Evolutionary conservation across 1,139 yeast species (phyloP).

Genomic region (Suhomyces kunorum): DNA sequence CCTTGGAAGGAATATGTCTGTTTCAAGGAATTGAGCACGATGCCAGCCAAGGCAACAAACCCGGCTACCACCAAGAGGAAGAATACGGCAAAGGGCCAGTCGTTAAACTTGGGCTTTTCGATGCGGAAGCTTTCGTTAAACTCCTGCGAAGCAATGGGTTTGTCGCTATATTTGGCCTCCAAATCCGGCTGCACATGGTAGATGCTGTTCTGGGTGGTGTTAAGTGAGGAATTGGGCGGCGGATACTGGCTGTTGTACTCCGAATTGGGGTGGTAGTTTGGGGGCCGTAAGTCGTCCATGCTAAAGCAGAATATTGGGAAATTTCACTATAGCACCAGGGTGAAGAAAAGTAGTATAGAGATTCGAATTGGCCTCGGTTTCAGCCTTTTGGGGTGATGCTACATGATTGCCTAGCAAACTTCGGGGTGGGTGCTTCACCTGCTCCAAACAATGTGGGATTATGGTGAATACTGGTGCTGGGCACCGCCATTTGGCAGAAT

Average conservation of each 20-base stretch:
- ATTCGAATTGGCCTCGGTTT: too few species aligned
- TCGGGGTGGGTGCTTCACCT: neutral
- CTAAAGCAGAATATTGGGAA: neutral
- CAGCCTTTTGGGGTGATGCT: too few species aligned
- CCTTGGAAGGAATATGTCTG: constrained; percentile 58
- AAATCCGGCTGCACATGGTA: constrained; percentile 24
- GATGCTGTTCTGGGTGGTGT: constrained; percentile 7
- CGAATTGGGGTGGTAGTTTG: constrained; percentile 9
- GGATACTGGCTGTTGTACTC: constrained; percentile 1
- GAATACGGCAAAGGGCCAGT: constrained; percentile 68
- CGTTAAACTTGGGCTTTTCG: constrained; percentile 67
- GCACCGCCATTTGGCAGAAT: too few species aligned
- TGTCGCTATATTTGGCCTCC: constrained; percentile 31
- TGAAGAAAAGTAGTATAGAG: neutral
- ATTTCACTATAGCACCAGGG: too few species aligned
- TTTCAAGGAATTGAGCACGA: constrained; percentile 66
- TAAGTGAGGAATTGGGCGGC: constrained; percentile 2
- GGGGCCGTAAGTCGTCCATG: constrained; percentile 10
- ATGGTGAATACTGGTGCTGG: too few species aligned
- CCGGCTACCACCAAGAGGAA: constrained; percentile 65
- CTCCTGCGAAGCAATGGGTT: constrained; percentile 36
- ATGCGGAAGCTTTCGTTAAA: constrained; percentile 71
- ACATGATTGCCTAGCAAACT: neutral
- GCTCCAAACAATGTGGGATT: too few species aligned
- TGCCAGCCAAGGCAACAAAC: constrained; percentile 68